Evolutionary conservation across 257 asterid species (phyloP).

Genomic region (Solanum chilense): DNA sequence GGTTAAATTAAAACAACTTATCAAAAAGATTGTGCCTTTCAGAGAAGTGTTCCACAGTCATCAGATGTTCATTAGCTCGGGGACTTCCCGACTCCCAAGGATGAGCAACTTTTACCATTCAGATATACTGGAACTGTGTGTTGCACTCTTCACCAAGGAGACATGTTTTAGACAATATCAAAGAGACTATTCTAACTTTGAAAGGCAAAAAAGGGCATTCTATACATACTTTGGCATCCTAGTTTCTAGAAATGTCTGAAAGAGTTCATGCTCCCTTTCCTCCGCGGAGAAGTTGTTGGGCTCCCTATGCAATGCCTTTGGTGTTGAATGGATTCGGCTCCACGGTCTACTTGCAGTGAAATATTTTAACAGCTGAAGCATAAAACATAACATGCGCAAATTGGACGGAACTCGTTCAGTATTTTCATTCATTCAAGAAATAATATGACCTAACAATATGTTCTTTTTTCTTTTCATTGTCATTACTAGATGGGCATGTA

Average conservation of each 20-base stretch:
- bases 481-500: background rate
- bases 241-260: slow-evolving; percentile 27
- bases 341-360: slow-evolving; percentile 61
- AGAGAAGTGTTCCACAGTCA: background rate
- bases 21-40: background rate
- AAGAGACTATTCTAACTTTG: background rate
- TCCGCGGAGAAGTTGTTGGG: slow-evolving; percentile 31
- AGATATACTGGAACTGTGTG: background rate
- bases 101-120: background rate
- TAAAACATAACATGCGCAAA: background rate
- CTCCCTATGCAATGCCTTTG: slow-evolving; percentile 21
- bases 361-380: slow-evolving; percentile 39
- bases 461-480: background rate
- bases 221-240: slow-evolving; percentile 45
- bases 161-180: background rate
- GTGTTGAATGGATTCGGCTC: slow-evolving; percentile 32
- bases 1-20: background rate
- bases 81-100: background rate
- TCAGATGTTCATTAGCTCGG: background rate
- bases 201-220: background rate
- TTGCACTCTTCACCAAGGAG: background rate
- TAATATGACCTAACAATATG: background rate
- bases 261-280: slow-evolving; percentile 48
- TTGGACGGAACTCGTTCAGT: background rate
- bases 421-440: background rate